Evolutionary conservation across 2,329 filamentous ascomycete genomes (phyloP), one percentile per base, ranked within the genome.

Genomic region (Cadophora sp.): DNA sequence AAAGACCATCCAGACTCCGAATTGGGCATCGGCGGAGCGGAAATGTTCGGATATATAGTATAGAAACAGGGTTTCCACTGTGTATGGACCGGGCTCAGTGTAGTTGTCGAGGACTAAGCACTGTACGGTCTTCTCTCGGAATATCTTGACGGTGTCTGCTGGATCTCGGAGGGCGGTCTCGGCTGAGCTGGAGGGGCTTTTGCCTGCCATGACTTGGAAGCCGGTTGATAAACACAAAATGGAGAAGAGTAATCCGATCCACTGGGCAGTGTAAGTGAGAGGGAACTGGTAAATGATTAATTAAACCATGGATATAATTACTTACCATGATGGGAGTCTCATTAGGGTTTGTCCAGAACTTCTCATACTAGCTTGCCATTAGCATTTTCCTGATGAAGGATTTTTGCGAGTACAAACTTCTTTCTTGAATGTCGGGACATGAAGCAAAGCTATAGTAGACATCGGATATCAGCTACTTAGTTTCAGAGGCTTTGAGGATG

Each of bases 21-120:
- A 84, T 73, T 86, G 84, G 16, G 81, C 80, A 22, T 81, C 80
- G n/a, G 81, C 79, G 73, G 81, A 83, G 60, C 81, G 78, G 36
- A 86, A 73, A 70, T 87, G 86, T 66, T 86, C 82, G 1, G 81
- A 79, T 70, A 87, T 82, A 24, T 82, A 78, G 66, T 85, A 86
- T 13, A 87, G 76, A 8, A 87, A 68, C 51, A 87, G 81, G 2
- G 84, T 82, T 58, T 83, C 82, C 18, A 87, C 76, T 0, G 84
- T 87, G 55, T 77, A 79, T 8, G 78, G 74, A 14, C 79, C 81
- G 0, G 86, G 85, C 50, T 82, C 81, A 1, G 81, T 80, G 72
- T 86, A 87, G 65, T 83, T 83, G 2, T 82, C 81, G 70, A 78
- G 77, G 16, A 84, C 77, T 36, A 88, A 79, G n/a, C 84, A 84